Base-by-base conservation (phyloP, 148 eudicot species). In the Fagopyrum esculentum region DNA sequence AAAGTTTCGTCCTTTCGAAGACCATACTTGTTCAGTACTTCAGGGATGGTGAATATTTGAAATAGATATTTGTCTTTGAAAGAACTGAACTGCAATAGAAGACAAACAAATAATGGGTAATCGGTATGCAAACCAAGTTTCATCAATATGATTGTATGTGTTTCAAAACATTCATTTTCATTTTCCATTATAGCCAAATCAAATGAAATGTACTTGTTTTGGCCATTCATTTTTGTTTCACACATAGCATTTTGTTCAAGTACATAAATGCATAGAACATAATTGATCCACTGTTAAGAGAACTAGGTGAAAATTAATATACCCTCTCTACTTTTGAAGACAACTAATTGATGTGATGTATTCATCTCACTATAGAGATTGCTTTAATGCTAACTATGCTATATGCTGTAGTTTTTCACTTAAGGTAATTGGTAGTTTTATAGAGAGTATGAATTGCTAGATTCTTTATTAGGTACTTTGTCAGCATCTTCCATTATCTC, bases 1-100 rank as follows among this genome's bases (percentile, higher is more conserved):
- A 15, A 66, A 66, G 71, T 40, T 43, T 66, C 35, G 4, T 22
- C 71, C n/a, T 66, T 66, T 66, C 43, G 8, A 35, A 35, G 15
- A 66, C 16, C 46, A 13, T 40, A 35, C 46, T 13, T 66, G 71
- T 66, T 66, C 46, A 35, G 17, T 66, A 12, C 17, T 63, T 63
- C n/a, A 66, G 16, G 6, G 9, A 66, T 66, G 71, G 71, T 66
- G 46, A 66, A 11, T 43, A 6, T 66, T 40, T 29, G 40, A 63
- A 63, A 29, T 63, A 26, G 45, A 63, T 29, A 26, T 59, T 55
- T 60, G 15, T 57, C 66, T 63, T 66, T 66, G 46, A 66, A 66
- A 40, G 71, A 40, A 66, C 52, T 49, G 52, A 9, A 49, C 13
- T 66, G 46, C 71, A 17, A 61, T 61, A 12, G 16, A 63, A 66